Conservation (phyloP, 352 stramenopile species). For the Globisporangium emineosum region DNA sequence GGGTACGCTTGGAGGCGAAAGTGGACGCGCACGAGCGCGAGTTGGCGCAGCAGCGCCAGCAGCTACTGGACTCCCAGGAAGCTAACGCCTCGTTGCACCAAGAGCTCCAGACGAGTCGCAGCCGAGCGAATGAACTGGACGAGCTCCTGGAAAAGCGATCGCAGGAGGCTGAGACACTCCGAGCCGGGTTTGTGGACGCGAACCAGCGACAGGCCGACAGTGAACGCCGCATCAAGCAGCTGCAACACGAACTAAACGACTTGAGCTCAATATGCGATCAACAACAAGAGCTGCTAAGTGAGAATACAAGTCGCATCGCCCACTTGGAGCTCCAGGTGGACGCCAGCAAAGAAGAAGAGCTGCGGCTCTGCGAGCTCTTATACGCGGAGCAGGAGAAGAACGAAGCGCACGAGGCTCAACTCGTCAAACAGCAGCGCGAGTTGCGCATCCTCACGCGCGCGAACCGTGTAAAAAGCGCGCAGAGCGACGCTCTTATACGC, state of each 20-base stretch:
- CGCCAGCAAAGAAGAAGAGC: slow-evolving; percentile 9
- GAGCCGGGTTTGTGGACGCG: neutral
- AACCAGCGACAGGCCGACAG: neutral
- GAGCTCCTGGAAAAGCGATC: neutral
- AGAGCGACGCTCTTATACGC: slow-evolving; percentile 3
- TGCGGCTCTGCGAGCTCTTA: slow-evolving; percentile 16
- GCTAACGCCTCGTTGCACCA: neutral
- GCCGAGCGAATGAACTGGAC: neutral
- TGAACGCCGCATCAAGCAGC: neutral
- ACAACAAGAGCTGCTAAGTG: neutral
- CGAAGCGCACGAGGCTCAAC: slow-evolving; percentile 8
- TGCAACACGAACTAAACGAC: neutral
- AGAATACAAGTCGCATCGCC: neutral
- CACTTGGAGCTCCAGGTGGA: neutral
- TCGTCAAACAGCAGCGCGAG: slow-evolving; percentile 3
- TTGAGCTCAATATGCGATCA: neutral
- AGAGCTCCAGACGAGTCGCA: slow-evolving; percentile 8
- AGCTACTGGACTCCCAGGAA: neutral
- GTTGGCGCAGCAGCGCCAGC: neutral
- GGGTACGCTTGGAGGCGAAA: slow-evolving; percentile 13
- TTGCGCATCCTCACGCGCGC: slow-evolving; percentile 15
- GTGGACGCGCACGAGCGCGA: slow-evolving; percentile 8
- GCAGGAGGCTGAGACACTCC: neutral
- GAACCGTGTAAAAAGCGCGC: slow-evolving; percentile 1
- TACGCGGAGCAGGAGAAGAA: slow-evolving; percentile 20